Evolutionary conservation across 2,329 filamentous ascomycete genomes (phyloP), one percentile per base, ranked within the genome.

Genomic region (Triangularia setosa): DNA sequence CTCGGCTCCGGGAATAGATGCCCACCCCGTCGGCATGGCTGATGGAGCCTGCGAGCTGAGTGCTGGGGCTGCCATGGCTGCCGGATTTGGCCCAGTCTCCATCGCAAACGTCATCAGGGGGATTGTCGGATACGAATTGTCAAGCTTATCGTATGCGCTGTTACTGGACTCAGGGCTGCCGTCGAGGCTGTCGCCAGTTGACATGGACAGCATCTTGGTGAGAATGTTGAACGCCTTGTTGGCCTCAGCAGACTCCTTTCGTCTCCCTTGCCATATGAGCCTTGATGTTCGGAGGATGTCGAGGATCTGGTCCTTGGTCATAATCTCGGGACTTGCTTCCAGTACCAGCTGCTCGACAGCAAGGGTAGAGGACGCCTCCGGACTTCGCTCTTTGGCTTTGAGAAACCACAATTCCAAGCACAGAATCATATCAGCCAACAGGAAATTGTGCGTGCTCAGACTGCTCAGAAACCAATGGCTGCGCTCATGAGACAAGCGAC

Each of bases 401-500:
- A 70, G 35, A 25, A 44, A 64, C 7, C 67, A 67, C 16, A 72
- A 52, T 54, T 82, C 80, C 2, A 81, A 72, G 40, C 79, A 78
- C 3, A 83, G 69, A 21, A 83, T 75, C 64, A 80, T 81, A 53
- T 79, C 78, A 1, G 80, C 81, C 2, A 82, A 74, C 7, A 83
- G 71, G 56, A 83, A 82, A 65, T 81, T 79, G 62, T 81, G 78
- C 2, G 75, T 75, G 58, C 79, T 74, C 2, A 81, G 67, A 2
- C 78, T 79, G 11, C 76, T 76, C 16, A 81, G 65, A 54, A 79
- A 79, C 78, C 78, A 82, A 48, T 60, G 58, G 28, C 28, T 60
- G 58, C 74, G 75, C 40, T 80, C 72, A 4, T 75, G 73, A 59
- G 74, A 73, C 8, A 83, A 65, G 5, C 73, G 74, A 0, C 79